phyloP scores from a whole-genome alignment of 2,329 filamentous ascomycete genomes.

The Fusarium sp. region DNA sequence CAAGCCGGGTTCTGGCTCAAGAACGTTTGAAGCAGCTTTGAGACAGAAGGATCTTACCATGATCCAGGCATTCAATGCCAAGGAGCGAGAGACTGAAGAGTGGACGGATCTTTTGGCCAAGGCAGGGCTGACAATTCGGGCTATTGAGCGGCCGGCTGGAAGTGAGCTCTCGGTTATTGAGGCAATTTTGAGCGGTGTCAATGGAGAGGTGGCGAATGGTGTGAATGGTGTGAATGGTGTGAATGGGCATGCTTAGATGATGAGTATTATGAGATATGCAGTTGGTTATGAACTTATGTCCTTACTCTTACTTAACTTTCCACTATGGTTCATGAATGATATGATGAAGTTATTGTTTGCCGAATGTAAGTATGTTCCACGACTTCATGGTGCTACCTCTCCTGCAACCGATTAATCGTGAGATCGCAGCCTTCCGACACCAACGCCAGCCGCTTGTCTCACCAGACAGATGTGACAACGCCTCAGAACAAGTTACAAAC shows the following conservation, averaged over 20 bases:
- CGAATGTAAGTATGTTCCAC: background rate
- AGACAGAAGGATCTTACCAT: slow-evolving; percentile 38
- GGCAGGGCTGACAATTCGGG: slow-evolving; percentile 13
- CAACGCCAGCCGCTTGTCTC: background rate
- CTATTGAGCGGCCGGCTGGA: slow-evolving; percentile 21
- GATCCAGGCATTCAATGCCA: slow-evolving; percentile 35
- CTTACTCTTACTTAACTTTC: background rate
- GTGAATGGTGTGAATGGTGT: slow-evolving; percentile 2
- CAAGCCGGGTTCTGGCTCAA: slow-evolving; percentile 12
- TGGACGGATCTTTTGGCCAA: slow-evolving; percentile 18
- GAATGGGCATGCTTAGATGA: background rate
- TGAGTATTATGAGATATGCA: background rate
- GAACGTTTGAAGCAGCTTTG: slow-evolving; percentile 12
- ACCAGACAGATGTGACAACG: background rate
- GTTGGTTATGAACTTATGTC: background rate
- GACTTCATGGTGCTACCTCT: background rate
- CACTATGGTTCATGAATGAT: fast-evolving
- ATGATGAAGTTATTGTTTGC: background rate
- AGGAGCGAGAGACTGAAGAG: slow-evolving; percentile 24
- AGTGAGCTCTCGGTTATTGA: slow-evolving; percentile 32
- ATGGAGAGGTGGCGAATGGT: background rate
- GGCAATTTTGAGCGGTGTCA: background rate
- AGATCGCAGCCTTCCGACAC: background rate
- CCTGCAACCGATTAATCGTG: background rate
- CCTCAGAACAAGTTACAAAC: background rate